Evolutionary conservation across 768 basidiomycete species (phyloP), one percentile per base, ranked within the genome.

Genomic region (Lactarius quietus): DNA sequence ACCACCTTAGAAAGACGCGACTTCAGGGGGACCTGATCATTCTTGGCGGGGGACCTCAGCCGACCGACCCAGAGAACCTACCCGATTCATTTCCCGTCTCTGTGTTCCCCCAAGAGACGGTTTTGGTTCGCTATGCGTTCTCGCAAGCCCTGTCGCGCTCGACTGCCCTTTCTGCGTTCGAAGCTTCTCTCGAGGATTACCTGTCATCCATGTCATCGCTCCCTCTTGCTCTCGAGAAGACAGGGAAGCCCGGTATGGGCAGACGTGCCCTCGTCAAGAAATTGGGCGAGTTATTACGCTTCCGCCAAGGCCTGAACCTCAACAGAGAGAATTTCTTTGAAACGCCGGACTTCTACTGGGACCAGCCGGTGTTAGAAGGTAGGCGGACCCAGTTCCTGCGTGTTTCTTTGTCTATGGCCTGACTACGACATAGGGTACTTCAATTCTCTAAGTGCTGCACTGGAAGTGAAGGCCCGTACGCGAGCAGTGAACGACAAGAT

Each of bases 11-110:
- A 75, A 79, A 84, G 71, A 96, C 95, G 0, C 86, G 93, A 33
- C 80, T 97, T 60, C 92, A 95, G 72, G 95, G 95, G 36, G 94
- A 97, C 72, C 76, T 97, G 66, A 95, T 96, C 63, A 90, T 97
- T 62, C 84, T 97, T 20, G 95, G 95, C 9, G 82, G 84, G 57
- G 83, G 81, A 12, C 78, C 87, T 1, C 80, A 84, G 15, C 77
- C 89, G n/a, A 85, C 83, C 59, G 80, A 83, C 60, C 73, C 82
- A 26, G 77, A 78, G 14, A 78, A 83, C 31, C 70, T 80, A 15
- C 82, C 79, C 26, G 72, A 74, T 23, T 79, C 78, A 6, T 74
- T 84, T 39, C 80, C 81, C 0, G 80, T 83, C 6, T 81, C 79
- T 14, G 80, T 76, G 1, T 81, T 92, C 26, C 90, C 92, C 1